Conservation (phyloP, 177 flowering plant species). For the Vitis hybrid region DNA sequence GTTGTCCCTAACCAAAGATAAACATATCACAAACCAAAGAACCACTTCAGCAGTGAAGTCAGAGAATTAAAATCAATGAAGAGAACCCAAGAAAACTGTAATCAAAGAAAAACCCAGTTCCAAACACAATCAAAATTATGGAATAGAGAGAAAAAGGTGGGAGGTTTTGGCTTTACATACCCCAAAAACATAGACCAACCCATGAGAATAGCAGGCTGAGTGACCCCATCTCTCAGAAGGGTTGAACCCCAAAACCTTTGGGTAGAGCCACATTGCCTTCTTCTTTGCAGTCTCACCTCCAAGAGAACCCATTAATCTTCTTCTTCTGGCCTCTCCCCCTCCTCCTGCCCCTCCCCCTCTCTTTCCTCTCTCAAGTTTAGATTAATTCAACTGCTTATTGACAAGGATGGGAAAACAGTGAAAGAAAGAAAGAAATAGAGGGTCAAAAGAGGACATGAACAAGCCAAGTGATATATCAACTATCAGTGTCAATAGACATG, state of each 20-base stretch:
- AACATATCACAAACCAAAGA: not conserved
- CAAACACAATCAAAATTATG: not conserved
- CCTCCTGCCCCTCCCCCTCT: slow-evolving; percentile 9
- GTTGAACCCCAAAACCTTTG: slow-evolving; percentile 64
- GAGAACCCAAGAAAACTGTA: not conserved
- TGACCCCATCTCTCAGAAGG: slow-evolving; percentile 99
- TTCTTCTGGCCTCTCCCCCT: slow-evolving; percentile 5
- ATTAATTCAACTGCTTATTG: slow-evolving; percentile 12
- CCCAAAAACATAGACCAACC: slow-evolving; percentile 77
- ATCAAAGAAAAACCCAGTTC: slow-evolving; percentile 4
- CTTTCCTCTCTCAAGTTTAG: slow-evolving; percentile 4
- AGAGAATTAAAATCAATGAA: not conserved
- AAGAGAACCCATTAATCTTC: slow-evolving; percentile 45
- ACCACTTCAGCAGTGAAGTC: not conserved
- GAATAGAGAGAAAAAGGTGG: not conserved
- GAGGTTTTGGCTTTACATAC: slow-evolving; percentile 37
- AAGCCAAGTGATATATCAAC: slow-evolving; percentile 62
- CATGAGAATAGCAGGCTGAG: slow-evolving; percentile 76
- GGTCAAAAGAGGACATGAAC: slow-evolving; percentile 56
- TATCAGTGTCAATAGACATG: slow-evolving; percentile 84
- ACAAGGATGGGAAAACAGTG: slow-evolving; percentile 18
- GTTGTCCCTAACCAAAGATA: slow-evolving; percentile 14
- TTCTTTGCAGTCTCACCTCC: slow-evolving; percentile 50
- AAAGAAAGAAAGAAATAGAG: slow-evolving; percentile 18
- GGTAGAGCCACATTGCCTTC: slow-evolving; percentile 94